These are phyloP conservation scores for Sphagnurus paluster DNA, from an alignment of 1,284 basidiomycete genomes.

Conservation along the genomic window DNA sequence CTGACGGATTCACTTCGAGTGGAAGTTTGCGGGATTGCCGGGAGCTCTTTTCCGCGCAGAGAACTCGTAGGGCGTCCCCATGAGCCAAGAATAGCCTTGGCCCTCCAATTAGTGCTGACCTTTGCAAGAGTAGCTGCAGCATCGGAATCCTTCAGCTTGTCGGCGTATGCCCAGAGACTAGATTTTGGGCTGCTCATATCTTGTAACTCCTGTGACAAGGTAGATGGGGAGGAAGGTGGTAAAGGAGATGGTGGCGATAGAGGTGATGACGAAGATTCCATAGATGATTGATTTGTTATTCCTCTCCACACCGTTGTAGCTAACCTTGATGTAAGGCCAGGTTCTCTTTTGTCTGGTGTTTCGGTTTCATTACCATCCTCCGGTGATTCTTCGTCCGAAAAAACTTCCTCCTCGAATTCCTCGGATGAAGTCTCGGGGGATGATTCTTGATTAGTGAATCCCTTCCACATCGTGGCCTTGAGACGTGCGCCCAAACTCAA, in stretches of 20 bases:
- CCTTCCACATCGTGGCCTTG: constrained; percentile 66
- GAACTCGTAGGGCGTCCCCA: constrained; percentile 35
- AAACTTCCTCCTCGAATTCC: constrained; percentile 32
- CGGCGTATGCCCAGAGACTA: constrained; percentile 67
- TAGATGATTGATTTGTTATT: constrained; percentile 71
- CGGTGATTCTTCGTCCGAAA: constrained; percentile 24
- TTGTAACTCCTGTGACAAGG: constrained; percentile 24
- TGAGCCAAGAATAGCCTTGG: constrained; percentile 50
- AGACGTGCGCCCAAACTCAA: constrained; percentile 55
- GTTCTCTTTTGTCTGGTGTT: constrained; percentile 27
- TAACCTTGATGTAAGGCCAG: constrained; percentile 52
- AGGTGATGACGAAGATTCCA: constrained; percentile 61
- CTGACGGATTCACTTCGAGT: constrained; percentile 18
- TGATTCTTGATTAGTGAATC: constrained; percentile 53
- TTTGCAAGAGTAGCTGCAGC: constrained; percentile 67
- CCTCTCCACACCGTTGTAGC: constrained; percentile 69
- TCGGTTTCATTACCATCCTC: constrained; percentile 49
- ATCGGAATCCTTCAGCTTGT: constrained; percentile 71
- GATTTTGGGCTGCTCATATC: constrained; percentile 17
- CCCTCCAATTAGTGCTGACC: constrained; percentile 72
- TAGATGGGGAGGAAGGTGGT: constrained; percentile 29
- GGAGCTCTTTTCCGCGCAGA: constrained; percentile 1
- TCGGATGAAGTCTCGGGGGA: constrained; percentile 39
- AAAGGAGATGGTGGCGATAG: constrained; percentile 32
- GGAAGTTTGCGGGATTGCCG: constrained; percentile 16